These are phyloP conservation scores for Solanum tarijense DNA, from an alignment of 257 asterid genomes.

Conservation along the genomic window DNA sequence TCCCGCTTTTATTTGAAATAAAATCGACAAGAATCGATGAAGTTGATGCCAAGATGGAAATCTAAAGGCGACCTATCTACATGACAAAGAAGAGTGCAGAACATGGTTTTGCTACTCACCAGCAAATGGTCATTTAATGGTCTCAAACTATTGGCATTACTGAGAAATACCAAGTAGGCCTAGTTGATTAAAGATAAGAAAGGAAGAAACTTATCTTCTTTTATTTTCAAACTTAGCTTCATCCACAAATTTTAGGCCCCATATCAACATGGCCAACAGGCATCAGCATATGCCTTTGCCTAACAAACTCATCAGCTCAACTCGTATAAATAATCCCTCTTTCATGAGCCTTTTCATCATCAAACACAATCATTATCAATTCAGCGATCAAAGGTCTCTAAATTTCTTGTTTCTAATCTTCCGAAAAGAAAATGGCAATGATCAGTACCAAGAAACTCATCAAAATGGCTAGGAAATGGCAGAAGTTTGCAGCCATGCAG, in stretches of 20 bases:
- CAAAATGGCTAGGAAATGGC: not conserved
- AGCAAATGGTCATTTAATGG: too few relatives aligned
- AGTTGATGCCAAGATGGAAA: not conserved
- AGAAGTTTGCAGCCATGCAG: not conserved
- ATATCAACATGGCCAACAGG: not conserved
- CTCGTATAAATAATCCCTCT: not conserved
- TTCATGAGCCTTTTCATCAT: not conserved
- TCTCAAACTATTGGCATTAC: too few relatives aligned
- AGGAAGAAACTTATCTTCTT: not conserved
- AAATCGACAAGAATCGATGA: not conserved
- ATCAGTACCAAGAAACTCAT: not conserved
- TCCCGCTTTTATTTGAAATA: not conserved
- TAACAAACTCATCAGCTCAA: not conserved
- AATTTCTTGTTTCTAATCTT: not conserved
- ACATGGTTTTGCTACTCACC: too few relatives aligned
- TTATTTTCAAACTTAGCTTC: not conserved
- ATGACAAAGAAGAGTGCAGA: too few relatives aligned
- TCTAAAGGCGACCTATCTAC: not conserved
- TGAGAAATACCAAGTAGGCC: too few relatives aligned
- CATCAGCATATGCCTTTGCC: not conserved
- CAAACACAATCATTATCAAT: not conserved
- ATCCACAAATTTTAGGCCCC: not conserved
- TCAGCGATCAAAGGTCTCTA: not conserved
- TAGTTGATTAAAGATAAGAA: too few relatives aligned
- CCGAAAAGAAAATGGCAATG: not conserved